phyloP scores from a whole-genome alignment of 179 eudicot species.

The Beta macrorhiza region DNA sequence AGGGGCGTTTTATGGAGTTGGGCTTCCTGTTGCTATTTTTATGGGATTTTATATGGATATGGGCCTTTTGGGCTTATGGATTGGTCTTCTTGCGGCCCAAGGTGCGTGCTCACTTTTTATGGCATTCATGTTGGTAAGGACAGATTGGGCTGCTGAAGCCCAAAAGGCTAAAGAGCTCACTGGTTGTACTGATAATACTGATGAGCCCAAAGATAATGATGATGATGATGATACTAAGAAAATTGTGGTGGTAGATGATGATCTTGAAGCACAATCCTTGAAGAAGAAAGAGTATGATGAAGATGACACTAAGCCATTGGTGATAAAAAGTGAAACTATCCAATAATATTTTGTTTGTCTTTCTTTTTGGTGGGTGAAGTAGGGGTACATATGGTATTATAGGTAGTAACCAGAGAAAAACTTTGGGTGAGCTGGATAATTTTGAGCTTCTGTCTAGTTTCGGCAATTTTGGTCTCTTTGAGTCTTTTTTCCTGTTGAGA shows the following conservation, averaged over 20 bases:
- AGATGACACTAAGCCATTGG: slow-evolving; percentile 5
- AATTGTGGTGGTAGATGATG: slow-evolving; percentile 8
- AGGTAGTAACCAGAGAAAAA: slow-evolving; percentile 4
- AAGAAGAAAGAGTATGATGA: neutral
- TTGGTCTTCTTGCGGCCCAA: slow-evolving; percentile 60
- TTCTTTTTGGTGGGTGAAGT: slow-evolving; percentile 10
- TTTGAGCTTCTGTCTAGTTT: neutral
- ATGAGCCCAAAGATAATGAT: neutral
- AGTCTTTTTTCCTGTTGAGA: neutral
- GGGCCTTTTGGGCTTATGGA: slow-evolving; percentile 58
- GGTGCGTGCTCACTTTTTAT: slow-evolving; percentile 41
- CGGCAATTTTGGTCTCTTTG: slow-evolving; percentile 6
- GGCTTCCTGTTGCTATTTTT: slow-evolving; percentile 48
- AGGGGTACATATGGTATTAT: slow-evolving; percentile 24
- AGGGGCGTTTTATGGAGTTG: slow-evolving; percentile 53
- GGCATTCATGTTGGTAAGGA: slow-evolving; percentile 37
- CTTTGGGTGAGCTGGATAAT: slow-evolving; percentile 10
- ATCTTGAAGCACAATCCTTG: slow-evolving; percentile 21
- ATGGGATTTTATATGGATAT: slow-evolving; percentile 37
- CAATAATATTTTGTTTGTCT: slow-evolving; percentile 12
- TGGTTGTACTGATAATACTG: slow-evolving; percentile 1
- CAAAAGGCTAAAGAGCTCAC: slow-evolving; percentile 50
- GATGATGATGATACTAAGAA: neutral
- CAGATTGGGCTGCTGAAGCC: slow-evolving; percentile 50
- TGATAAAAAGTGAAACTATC: slow-evolving; percentile 1